Evolutionary conservation across 108 stramenopile species (phyloP), one percentile per base, ranked within the genome.

Genomic region (Stephanodiscus minutulus): DNA sequence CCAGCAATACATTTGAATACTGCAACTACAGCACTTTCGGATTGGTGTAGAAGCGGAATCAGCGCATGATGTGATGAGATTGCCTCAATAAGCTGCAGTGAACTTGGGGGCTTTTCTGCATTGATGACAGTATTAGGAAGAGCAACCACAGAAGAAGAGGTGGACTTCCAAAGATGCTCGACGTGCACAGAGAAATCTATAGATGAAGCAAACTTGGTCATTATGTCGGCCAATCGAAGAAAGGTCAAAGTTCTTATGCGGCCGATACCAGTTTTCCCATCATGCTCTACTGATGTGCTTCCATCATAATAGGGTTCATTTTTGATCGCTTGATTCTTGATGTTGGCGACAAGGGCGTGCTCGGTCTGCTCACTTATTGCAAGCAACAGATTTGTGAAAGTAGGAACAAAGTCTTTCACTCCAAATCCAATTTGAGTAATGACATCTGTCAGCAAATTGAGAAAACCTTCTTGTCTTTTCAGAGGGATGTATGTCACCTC

Each of bases 341-440:
- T 75, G 43, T 50, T 81, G 29, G 20, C 62, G 46, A 72, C 41
- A 48, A 74, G 61, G 21, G 57, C 70, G 12, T 83, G 64, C 36
- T 77, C 76, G 18, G 83, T 72, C 53, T 82, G 54, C 55, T 87
- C 73, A 41, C 78, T 76, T 36, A 92, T 54, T 9, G 78, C 64
- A 28, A 90, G 72, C 63, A 90, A 60, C 41, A 95, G 49, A 22
- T 82, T 70, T 52, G 85, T 82, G 46, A 91, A 82, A 24, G 61
- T 54, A 3, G 79, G 78, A 46, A 93, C 64, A 66, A 77, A 88
- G 6, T 25, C 20, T 33, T 55, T 64, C 28, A 89, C 77, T 12
- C 87, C 79, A 52, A 85, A 87, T 3, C 94, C 94, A 65, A 95
- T 82, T 57, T 95, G 89, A 37, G 77, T 66, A 25, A 92, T 75